Evolutionary conservation across 2,329 filamentous ascomycete species (phyloP), one percentile per base, ranked within the genome.

Genomic region (Penicillium expansum): DNA sequence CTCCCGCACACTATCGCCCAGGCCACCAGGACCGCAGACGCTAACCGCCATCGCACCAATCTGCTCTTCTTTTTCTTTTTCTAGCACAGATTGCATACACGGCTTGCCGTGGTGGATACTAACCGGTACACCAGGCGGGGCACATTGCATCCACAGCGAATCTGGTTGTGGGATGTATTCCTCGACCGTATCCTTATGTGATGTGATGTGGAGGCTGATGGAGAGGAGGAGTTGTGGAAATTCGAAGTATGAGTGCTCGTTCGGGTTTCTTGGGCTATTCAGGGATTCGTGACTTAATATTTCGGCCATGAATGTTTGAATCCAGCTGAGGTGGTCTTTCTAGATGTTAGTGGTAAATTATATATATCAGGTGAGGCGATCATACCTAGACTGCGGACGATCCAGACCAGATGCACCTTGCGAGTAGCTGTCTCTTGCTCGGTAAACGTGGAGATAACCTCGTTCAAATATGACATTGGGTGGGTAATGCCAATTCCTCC

Each of bases 401-500:
- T 67, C 71, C 71, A 73, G 4, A 73, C 60, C 18, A 73, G 55
- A 30, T 59, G 67, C 1, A 72, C 65, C 29, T 66, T 66, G 5
- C 69, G 67, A 5, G 67, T 69, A 16, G 68, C 70, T 1, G 57
- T 65, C 5, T 62, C 61, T 2, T 62, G 61, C 9, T 63, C 45
- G 7, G 64, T 45, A 18, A 71, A 69, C 2, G 62, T 66, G 22
- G 63, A 57, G 20, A 72, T 57, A 7, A 72, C 66, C 42, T 71
- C 67, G 30, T 69, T 67, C 18, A 74, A 45, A 45, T 73, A 72
- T 1, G 70, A 71, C 57, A 73, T 67, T 7, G 71, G 66, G 45
- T 73, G 70, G 2, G 73, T 75, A 45, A 75, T 73, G 1, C 73
- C 73, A 42, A 75, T 74, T 2, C 73, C 73, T 0, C 73, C 73